A percentile compares a stretch with the other conserved stretches of the same genome.
These are phyloP conservation scores for Oryza meyeriana DNA, from an alignment of 176 grass and related monocot species.

Conservation along the genomic window DNA sequence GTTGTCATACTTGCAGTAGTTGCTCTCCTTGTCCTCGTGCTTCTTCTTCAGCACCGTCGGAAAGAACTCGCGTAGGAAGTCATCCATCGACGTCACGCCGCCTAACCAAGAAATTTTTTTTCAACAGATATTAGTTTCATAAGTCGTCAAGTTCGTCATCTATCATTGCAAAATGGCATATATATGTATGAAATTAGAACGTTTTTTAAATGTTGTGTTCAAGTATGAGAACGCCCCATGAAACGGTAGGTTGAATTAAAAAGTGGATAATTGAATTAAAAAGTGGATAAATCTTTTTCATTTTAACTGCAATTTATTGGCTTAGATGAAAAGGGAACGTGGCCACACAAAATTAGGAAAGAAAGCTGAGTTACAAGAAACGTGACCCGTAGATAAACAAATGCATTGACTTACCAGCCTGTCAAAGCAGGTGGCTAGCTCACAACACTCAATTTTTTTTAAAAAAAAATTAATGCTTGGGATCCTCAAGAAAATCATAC, in stretches of 20 bases:
- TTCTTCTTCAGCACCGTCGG: slow-evolving; percentile 69
- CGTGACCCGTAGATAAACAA: slow-evolving; percentile 8
- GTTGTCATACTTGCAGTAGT: slow-evolving; percentile 98
- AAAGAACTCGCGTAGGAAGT: slow-evolving; percentile 77
- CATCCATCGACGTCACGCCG: slow-evolving; percentile 74
- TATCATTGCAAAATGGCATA: background rate
- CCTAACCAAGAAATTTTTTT: slow-evolving; percentile 26
- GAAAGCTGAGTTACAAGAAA: background rate
- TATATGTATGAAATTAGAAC: background rate
- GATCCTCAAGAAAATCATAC: background rate
- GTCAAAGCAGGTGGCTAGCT: slow-evolving; percentile 39
- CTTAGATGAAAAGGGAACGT: background rate
- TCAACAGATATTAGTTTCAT: background rate
- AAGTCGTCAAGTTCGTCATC: background rate
- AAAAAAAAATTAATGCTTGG: background rate
- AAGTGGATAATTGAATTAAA: background rate
- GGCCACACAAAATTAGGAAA: background rate
- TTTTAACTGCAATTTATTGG: background rate
- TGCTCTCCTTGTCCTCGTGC: slow-evolving; percentile 70
- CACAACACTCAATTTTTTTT: background rate
- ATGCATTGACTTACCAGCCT: slow-evolving; percentile 42
- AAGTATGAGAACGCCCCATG: background rate
- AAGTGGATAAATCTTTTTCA: background rate
- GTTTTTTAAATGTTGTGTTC: background rate
- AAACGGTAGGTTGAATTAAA: background rate